A percentile compares a stretch with the other conserved stretches of the same genome.
Conservation (phyloP, 2,329 filamentous ascomycete genomes). For the Neophaeococcomyces aloes region DNA sequence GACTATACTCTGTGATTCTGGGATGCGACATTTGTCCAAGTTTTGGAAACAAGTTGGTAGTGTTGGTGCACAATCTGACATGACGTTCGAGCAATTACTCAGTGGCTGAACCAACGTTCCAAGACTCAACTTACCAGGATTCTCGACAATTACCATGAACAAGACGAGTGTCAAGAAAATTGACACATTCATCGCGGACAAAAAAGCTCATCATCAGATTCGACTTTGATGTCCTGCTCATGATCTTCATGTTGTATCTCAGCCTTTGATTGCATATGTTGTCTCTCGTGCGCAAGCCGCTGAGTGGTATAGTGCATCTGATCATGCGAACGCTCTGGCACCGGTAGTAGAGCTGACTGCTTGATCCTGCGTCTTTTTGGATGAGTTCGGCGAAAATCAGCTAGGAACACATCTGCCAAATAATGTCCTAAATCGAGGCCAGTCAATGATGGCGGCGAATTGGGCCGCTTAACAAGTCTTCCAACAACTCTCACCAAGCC, state of each 20-base stretch:
- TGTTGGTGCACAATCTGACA: constrained; percentile 35
- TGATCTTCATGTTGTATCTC: not conserved
- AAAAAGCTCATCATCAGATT: constrained; percentile 13
- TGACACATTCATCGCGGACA: constrained; percentile 6
- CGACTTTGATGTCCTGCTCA: constrained; percentile 3
- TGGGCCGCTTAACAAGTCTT: not conserved
- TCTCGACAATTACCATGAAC: not conserved
- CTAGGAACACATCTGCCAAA: too few relatives aligned
- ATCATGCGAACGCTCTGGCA: not conserved
- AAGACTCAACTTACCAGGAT: constrained; percentile 13
- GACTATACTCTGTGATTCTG: constrained; percentile 41
- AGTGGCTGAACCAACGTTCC: constrained; percentile 28
- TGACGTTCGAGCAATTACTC: constrained; percentile 37
- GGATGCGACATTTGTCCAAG: constrained; percentile 41
- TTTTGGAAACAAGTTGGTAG: constrained; percentile 40
- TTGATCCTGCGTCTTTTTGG: too few relatives aligned
- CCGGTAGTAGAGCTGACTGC: too few relatives aligned
- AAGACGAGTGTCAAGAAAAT: not conserved
- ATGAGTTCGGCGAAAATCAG: too few relatives aligned
- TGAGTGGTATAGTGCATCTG: not conserved
- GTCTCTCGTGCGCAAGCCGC: not conserved
- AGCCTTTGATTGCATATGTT: not conserved
- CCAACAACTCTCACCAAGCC: too few relatives aligned
- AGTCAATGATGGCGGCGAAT: not conserved
- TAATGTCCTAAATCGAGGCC: too few relatives aligned